Percentiles rank a stretch among this genome's conserved stretches.
Conservation (phyloP, 805 yeast species). For the Candida tallmaniae region DNA sequence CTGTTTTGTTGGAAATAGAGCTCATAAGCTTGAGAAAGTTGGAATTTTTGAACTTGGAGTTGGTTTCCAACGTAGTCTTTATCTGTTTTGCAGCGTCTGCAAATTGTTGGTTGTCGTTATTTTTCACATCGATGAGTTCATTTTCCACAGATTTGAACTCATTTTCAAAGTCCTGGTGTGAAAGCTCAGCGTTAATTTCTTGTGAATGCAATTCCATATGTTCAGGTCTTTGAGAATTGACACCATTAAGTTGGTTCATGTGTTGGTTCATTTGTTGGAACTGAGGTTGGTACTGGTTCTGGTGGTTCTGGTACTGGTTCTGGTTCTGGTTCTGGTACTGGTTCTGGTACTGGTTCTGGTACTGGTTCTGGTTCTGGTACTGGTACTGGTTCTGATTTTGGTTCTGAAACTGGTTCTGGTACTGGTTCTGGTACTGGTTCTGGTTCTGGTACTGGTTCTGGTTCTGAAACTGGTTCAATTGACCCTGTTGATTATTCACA, state of each 20-base stretch:
- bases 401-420: constrained; percentile 1
- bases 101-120: constrained; percentile 29
- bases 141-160: constrained; percentile 3
- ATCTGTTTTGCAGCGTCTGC: constrained; percentile 38
- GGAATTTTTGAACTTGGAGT: constrained; percentile 30
- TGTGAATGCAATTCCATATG: constrained; percentile 22
- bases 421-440: constrained; percentile 1
- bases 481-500: neutral
- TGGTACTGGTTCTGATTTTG: neutral
- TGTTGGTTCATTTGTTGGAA: constrained; percentile 3
- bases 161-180: constrained; percentile 5
- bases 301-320: neutral
- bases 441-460: neutral
- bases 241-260: neutral
- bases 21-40: constrained; percentile 37
- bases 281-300: neutral
- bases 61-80: constrained; percentile 20
- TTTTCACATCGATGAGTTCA: neutral
- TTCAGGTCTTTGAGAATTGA: constrained; percentile 12
- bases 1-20: constrained; percentile 31
- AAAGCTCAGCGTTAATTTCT: constrained; percentile 1
- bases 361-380: neutral
- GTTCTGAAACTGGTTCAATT: neutral
- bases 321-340: constrained; percentile 3
- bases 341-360: neutral